A percentile compares a stretch with the other conserved stretches of the same genome.
These are phyloP conservation scores for Psidium guajava DNA, from an alignment of 345 rosid species.

Conservation along the genomic window DNA sequence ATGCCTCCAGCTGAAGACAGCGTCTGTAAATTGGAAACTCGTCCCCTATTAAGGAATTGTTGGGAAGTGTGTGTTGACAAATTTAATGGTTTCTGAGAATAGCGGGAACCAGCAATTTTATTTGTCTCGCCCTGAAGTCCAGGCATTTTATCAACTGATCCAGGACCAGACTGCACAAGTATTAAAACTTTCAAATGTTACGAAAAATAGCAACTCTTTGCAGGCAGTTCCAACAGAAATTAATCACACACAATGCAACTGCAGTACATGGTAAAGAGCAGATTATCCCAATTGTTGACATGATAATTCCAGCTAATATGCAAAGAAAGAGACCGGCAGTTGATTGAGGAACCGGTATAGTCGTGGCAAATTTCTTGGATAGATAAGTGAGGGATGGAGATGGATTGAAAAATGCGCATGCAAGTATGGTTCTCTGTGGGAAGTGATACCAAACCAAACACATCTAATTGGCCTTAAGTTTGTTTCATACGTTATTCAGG, in stretches of 20 bases:
- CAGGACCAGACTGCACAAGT: slow-evolving; percentile 33
- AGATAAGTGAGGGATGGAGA: neutral
- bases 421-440: neutral
- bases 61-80: slow-evolving; percentile 23
- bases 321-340: neutral
- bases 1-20: slow-evolving; percentile 33
- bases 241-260: neutral
- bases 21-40: slow-evolving; percentile 32
- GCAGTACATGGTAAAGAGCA: neutral
- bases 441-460: neutral
- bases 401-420: neutral
- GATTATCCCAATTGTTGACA: neutral
- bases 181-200: neutral
- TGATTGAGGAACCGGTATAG: neutral
- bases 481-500: neutral
- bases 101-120: slow-evolving; percentile 14
- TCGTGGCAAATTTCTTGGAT: neutral
- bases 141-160: slow-evolving; percentile 15
- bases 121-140: slow-evolving; percentile 17
- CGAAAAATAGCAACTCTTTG: neutral
- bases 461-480: neutral
- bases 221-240: neutral
- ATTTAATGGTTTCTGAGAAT: slow-evolving; percentile 43
- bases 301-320: neutral
- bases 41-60: slow-evolving; percentile 24